Evolutionary conservation across 1,139 yeast genomes (phyloP), one percentile per base, ranked within the genome.

Genomic region (Yamadazyma trypodendri): DNA sequence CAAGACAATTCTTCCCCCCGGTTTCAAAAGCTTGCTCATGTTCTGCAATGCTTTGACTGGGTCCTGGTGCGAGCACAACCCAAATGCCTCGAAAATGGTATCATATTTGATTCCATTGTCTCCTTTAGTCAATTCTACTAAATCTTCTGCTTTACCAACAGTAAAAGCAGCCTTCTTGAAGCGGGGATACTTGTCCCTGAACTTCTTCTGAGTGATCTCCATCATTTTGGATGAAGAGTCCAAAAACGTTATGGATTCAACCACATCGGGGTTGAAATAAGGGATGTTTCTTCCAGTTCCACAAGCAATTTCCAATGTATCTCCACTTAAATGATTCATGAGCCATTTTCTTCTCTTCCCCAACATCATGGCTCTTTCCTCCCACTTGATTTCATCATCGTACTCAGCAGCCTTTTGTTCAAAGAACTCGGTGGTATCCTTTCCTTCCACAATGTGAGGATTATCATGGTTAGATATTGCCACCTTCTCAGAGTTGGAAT

Each of bases 201-300:
- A 90, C 61, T 88, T 88, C 42, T 80, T 74, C 50, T 79, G 76
- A 1, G 96, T 75, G n/a, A 83, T 70, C 48, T 84, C 86, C 63
- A 92, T 79, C 98, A 92, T 92, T 40, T 84, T 79, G 39, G 69
- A 58, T 0, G 96, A 84, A 1, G 96, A 77, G 57, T 92, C 98
- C 34, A 90, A 63, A 52, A 86, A 88, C 0, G 97, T 92, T 27
- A 87, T 75, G 0, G 96, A 84, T 31, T 74, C 71, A 31, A 90
- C 67, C 18, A 67, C 58, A 2, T 75, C 72, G 18, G 83, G 76
- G 39, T 81, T 72, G 48, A 89, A 65, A 56, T 84, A 89, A 34
- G 84, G 81, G 43, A 90, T 75, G 55, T 92, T 92, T 58, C 98
- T 75, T 4, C 98, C 98, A 0, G 98, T 92, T 39, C 98, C 98